Conservation (phyloP, 208 protist genomes). For the Crithidia expoeki region DNA sequence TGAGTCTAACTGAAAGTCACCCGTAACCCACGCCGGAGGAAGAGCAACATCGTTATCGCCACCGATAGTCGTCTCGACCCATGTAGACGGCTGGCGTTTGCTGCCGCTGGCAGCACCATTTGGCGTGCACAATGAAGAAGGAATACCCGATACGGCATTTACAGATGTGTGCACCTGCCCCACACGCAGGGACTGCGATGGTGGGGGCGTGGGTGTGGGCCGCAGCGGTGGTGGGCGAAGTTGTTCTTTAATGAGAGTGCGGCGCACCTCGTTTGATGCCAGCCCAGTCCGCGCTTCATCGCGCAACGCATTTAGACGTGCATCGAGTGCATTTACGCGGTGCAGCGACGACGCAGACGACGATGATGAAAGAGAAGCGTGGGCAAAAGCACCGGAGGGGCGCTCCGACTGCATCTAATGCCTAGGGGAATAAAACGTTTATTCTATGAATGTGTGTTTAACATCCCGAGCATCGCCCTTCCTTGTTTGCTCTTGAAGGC, state of each 20-base stretch:
- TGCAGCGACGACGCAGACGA: not conserved
- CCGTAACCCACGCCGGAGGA: constrained; percentile 29
- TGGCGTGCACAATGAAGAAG: too few relatives aligned
- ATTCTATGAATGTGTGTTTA: too few relatives aligned
- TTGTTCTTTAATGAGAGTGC: constrained; percentile 44
- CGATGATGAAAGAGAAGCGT: too few relatives aligned
- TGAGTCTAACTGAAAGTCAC: constrained; percentile 19
- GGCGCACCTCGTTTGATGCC: constrained; percentile 41
- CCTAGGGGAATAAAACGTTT: too few relatives aligned
- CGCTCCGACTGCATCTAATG: too few relatives aligned
- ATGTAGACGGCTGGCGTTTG: not conserved
- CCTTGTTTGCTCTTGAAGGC: too few relatives aligned
- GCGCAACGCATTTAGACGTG: constrained; percentile 30
- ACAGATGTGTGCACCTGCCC: too few relatives aligned
- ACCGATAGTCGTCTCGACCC: not conserved
- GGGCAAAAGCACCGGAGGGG: too few relatives aligned
- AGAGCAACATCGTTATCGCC: not conserved
- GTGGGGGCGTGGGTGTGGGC: constrained; percentile 2
- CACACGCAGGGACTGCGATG: not conserved
- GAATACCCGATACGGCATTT: too few relatives aligned
- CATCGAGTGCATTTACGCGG: constrained; percentile 24
- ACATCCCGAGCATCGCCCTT: too few relatives aligned
- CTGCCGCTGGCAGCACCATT: too few relatives aligned
- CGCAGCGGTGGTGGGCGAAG: constrained; percentile 27
- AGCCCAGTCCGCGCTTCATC: constrained; percentile 40